Conservation (phyloP, 1,284 basidiomycete species). For the Blastosporella zonata region DNA sequence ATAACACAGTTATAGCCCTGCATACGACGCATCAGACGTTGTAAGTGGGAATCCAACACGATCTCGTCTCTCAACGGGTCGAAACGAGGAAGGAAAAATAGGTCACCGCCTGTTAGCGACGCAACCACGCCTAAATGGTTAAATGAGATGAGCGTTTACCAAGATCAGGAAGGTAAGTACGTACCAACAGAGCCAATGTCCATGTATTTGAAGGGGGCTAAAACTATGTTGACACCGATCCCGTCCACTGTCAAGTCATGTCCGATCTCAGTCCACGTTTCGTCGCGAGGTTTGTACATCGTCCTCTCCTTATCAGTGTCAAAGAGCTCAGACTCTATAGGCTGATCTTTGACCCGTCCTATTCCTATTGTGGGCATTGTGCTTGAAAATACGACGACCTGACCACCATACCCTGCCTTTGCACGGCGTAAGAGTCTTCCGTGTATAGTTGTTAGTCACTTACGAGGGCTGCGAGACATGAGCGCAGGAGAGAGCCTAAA, state of each 20-base stretch:
- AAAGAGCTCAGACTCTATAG: constrained; percentile 72
- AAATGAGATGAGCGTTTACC: constrained; percentile 13
- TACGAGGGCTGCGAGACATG: constrained; percentile 73
- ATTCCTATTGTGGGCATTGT: constrained; percentile 78
- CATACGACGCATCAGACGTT: constrained; percentile 67
- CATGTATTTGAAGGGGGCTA: constrained; percentile 81
- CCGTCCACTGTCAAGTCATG: constrained; percentile 90
- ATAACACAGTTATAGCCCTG: constrained; percentile 83
- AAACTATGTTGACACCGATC: constrained; percentile 87
- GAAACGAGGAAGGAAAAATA: constrained; percentile 93
- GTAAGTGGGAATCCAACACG: constrained; percentile 72
- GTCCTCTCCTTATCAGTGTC: constrained; percentile 88
- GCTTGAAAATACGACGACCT: constrained; percentile 81
- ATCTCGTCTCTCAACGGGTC: constrained; percentile 67
- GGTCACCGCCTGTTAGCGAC: constrained; percentile 85
- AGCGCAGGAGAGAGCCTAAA: constrained; percentile 79
- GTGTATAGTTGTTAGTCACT: constrained; percentile 23
- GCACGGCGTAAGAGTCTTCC: not conserved
- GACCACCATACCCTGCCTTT: constrained; percentile 81
- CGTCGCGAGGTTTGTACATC: constrained; percentile 75
- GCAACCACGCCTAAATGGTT: constrained; percentile 55
- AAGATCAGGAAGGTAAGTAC: constrained; percentile 17
- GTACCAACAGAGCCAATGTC: constrained; percentile 88
- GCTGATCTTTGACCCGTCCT: constrained; percentile 57
- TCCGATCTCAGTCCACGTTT: constrained; percentile 79